phyloP scores from a whole-genome alignment of 2,329 filamentous ascomycete genomes.

The Xylaria sp. region DNA sequence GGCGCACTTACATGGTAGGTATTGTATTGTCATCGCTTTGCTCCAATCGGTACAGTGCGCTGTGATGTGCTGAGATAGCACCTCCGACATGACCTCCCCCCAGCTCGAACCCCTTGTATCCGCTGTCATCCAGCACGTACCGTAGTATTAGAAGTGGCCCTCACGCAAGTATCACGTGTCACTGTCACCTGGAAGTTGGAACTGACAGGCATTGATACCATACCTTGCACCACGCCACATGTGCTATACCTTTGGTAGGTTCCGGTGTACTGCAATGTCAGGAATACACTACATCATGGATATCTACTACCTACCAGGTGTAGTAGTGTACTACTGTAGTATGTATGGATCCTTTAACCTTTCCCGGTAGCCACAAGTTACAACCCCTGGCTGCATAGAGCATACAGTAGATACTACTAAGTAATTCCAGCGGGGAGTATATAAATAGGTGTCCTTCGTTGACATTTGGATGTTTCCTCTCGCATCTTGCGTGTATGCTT shows the following conservation, averaged over 20 bases:
- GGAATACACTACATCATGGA: neutral
- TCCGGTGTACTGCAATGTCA: neutral
- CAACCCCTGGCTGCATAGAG: neutral
- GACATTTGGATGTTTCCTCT: neutral
- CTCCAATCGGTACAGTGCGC: conserved; percentile 4
- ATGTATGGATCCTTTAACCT: neutral
- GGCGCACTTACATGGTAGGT: too few species aligned
- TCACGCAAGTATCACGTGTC: conserved; percentile 35
- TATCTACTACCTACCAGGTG: neutral
- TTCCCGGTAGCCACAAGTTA: neutral
- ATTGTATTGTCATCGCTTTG: neutral
- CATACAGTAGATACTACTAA: neutral
- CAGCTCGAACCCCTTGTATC: neutral
- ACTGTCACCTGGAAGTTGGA: conserved; percentile 11
- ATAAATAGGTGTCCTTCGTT: neutral
- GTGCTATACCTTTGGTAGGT: neutral
- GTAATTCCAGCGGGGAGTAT: neutral
- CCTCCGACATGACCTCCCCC: neutral
- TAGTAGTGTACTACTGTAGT: too few species aligned
- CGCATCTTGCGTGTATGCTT: too few species aligned
- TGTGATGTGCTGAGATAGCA: conserved; percentile 7
- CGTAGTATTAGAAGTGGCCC: conserved; percentile 19
- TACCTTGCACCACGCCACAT: conserved; percentile 11
- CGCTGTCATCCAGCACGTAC: neutral
- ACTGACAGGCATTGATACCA: conserved; percentile 6